Percentiles rank a stretch among this genome's conserved stretches.
phyloP scores from a whole-genome alignment of 2,329 filamentous ascomycete genomes.

The Scleromitrula shiraiana region DNA sequence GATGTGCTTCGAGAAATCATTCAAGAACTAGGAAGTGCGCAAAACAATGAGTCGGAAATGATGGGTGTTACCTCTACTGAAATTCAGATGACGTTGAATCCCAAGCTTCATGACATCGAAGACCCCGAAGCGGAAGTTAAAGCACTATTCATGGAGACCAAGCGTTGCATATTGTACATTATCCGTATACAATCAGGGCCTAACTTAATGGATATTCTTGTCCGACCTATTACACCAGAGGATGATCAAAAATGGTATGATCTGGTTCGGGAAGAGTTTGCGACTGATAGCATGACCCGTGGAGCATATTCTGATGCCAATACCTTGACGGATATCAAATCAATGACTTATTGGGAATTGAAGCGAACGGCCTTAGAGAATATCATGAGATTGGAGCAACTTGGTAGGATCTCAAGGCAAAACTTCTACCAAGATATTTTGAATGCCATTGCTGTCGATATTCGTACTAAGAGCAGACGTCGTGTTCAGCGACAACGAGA shows the following conservation, averaged over 20 bases:
- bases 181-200: conserved; percentile 89
- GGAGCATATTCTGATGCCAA: conserved; percentile 87
- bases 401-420: conserved; percentile 74
- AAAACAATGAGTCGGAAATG: conserved; percentile 93
- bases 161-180: conserved; percentile 93
- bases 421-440: conserved; percentile 98
- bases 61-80: conserved; percentile 72
- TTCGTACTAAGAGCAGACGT: conserved; percentile 91
- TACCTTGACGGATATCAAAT: conserved; percentile 76
- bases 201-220: conserved; percentile 90
- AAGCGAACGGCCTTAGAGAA: conserved; percentile 93
- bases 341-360: conserved; percentile 83
- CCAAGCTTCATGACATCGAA: conserved; percentile 81
- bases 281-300: conserved; percentile 56
- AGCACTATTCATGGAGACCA: conserved; percentile 94
- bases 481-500: conserved; percentile 88
- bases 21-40: conserved; percentile 88
- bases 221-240: conserved; percentile 78
- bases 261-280: conserved; percentile 75
- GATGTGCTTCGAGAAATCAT: conserved; percentile 87
- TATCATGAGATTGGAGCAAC: conserved; percentile 78
- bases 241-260: conserved; percentile 84
- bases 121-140: conserved; percentile 92
- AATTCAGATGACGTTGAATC: conserved; percentile 83
- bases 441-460: conserved; percentile 93